Conservation (phyloP, 2,329 filamentous ascomycete genomes). For the Cucurbitaria berberidis region DNA sequence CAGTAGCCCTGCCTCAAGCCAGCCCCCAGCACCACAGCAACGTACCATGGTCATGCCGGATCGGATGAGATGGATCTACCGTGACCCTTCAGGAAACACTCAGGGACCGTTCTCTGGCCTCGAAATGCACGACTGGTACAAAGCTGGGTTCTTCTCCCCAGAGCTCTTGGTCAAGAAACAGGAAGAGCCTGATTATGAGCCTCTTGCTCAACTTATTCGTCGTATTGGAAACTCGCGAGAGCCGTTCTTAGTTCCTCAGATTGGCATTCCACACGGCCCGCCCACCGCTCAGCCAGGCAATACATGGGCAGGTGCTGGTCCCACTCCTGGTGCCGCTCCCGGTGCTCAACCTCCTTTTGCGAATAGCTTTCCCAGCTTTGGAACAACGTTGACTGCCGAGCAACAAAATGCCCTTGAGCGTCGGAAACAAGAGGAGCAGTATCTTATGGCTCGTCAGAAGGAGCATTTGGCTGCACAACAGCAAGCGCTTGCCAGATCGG, state of each 20-base stretch:
- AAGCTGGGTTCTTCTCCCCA: conserved; percentile 94
- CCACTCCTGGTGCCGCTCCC: conserved; percentile 47
- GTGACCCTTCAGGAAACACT: conserved; percentile 88
- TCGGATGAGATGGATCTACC: conserved; percentile 97
- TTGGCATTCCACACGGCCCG: conserved; percentile 89
- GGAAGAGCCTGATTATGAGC: conserved; percentile 93
- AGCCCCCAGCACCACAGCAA: conserved; percentile 71
- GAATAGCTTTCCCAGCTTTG: conserved; percentile 93
- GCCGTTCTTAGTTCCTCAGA: conserved; percentile 96
- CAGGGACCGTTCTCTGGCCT: conserved; percentile 95
- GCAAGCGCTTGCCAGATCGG: conserved; percentile 72
- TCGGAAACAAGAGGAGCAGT: conserved; percentile 97
- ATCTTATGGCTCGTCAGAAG: conserved; percentile 93
- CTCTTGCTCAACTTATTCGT: conserved; percentile 89
- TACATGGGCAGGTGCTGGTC: conserved; percentile 51
- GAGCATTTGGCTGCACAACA: conserved; percentile 91
- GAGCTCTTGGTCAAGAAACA: conserved; percentile 94
- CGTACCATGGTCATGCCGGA: conserved; percentile 99
- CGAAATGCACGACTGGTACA: conserved; percentile 99
- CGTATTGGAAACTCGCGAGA: conserved; percentile 97
- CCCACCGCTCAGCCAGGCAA: conserved; percentile 59
- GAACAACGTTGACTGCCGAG: conserved; percentile 92
- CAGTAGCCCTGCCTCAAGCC: conserved; percentile 64
- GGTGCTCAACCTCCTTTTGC: conserved; percentile 80
- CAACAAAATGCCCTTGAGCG: conserved; percentile 97